Base-by-base conservation (phyloP, 2,329 filamentous ascomycete genomes). In the Dactylellina leptospora region DNA sequence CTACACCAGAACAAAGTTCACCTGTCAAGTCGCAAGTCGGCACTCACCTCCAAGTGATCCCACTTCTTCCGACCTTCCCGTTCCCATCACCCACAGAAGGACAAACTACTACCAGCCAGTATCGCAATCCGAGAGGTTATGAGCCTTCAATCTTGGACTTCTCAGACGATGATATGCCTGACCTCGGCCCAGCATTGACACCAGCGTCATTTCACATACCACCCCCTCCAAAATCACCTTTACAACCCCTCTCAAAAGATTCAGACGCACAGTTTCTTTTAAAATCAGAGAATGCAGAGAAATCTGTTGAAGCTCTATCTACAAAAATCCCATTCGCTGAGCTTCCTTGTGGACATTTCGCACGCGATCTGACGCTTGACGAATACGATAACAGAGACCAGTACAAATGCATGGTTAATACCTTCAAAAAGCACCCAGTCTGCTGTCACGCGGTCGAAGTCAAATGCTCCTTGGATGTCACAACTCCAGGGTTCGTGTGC, bases 311-410 rank as follows among this genome's bases (percentile, higher is more conserved):
- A n/a, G n/a, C n/a, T n/a, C n/a, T n/a, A n/a, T n/a, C n/a, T n/a
- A n/a, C n/a, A n/a, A n/a, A n/a, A 5, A 48, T 22, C 18, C 40
- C 16, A 4, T 18, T 45, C 40, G 40, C 18, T 10, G 40, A 28
- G 9, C n/a, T 58, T 4, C 23, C 38, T 27, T 58, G 54, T 36
- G 54, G 40, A 2, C 54, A 58, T 25, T 45, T 47, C 11, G 54
- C 25, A 16, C 38, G 27, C n/a, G n/a, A 47, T 13, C 18, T 58
- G 27, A 20, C 54, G 16, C 1, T 8, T 4, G 13, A 28, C 9
- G 54, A 58, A 8, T 33, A 45, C 22, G n/a, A 23, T n/a, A n/a
- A 27, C 6, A n/a, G 23, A 20, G 25, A 13, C 13, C 3, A 47
- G 1, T 47, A 28, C n/a, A 45, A 36, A 11, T 58, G 54, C 18